phyloP scores from a whole-genome alignment of 805 yeast genomes.

The Debaryomyces tyrocola region DNA sequence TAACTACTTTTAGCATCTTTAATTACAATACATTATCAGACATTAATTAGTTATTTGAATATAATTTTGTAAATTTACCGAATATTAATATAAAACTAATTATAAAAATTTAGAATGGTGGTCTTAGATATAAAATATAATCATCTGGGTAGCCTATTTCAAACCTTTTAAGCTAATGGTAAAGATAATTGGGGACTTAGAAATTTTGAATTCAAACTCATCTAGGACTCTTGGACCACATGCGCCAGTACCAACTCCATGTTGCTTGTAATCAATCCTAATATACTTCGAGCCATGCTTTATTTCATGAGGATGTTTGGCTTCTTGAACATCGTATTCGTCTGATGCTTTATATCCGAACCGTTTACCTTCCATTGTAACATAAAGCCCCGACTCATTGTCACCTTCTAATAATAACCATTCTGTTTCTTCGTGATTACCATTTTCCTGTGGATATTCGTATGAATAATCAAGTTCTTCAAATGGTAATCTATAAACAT shows the following conservation, averaged over 20 bases:
- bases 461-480: constrained; percentile 20
- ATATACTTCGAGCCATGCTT: constrained; percentile 10
- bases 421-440: constrained; percentile 30
- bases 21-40: no score
- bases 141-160: no score
- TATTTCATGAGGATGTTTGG: constrained; percentile 16
- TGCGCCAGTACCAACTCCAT: constrained; percentile 18
- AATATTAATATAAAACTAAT: no score
- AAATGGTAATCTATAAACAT: constrained; percentile 14
- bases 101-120: no score
- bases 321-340: constrained; percentile 13
- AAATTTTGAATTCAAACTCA: constrained; percentile 7
- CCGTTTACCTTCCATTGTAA: constrained; percentile 1
- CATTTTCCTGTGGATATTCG: constrained; percentile 37
- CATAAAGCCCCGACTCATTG: constrained; percentile 5
- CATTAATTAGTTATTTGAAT: no score
- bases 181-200: neutral
- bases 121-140: no score
- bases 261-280: constrained; percentile 17
- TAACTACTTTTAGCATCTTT: no score
- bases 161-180: neutral
- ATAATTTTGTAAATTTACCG: no score
- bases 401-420: constrained; percentile 19
- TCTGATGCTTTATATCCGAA: constrained; percentile 17
- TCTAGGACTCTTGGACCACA: constrained; percentile 16